phyloP scores from a whole-genome alignment of 2,329 filamentous ascomycete species.

The Nothomitra cinnamomea region DNA sequence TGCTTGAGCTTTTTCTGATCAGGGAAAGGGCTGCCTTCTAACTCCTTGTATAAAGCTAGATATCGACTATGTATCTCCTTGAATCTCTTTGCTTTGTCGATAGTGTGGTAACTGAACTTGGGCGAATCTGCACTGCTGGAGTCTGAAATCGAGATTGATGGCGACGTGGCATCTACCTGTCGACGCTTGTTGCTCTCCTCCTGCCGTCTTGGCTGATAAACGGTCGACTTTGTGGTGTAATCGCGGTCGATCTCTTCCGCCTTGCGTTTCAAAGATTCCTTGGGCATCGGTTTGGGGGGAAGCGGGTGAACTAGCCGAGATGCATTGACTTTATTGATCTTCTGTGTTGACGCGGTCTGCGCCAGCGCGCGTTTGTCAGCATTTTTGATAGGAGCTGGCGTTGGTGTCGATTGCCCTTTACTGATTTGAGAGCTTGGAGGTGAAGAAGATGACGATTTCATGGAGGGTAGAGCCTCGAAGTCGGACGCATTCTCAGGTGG shows the following conservation, averaged over 20 bases:
- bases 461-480: constrained; percentile 27
- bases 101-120: constrained; percentile 17
- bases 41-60: constrained; percentile 33
- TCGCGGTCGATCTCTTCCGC: constrained; percentile 22
- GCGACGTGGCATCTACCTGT: constrained; percentile 16
- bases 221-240: constrained; percentile 7
- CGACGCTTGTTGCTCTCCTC: constrained; percentile 8
- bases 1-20: constrained; percentile 30
- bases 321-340: too few species aligned
- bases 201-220: constrained; percentile 13
- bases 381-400: constrained; percentile 8
- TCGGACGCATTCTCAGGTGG: constrained; percentile 44
- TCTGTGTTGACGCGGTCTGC: constrained; percentile 11
- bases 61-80: constrained; percentile 42
- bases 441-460: constrained; percentile 27
- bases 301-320: background rate
- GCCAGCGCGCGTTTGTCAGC: background rate
- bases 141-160: constrained; percentile 11
- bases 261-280: constrained; percentile 25
- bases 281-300: constrained; percentile 1
- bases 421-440: constrained; percentile 24
- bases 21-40: constrained; percentile 19
- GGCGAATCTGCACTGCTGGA: constrained; percentile 23
- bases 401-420: constrained; percentile 11
- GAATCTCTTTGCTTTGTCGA: constrained; percentile 28